phyloP scores from a whole-genome alignment of 352 stramenopile genomes.

The Pythium rhizo-oryzae region DNA sequence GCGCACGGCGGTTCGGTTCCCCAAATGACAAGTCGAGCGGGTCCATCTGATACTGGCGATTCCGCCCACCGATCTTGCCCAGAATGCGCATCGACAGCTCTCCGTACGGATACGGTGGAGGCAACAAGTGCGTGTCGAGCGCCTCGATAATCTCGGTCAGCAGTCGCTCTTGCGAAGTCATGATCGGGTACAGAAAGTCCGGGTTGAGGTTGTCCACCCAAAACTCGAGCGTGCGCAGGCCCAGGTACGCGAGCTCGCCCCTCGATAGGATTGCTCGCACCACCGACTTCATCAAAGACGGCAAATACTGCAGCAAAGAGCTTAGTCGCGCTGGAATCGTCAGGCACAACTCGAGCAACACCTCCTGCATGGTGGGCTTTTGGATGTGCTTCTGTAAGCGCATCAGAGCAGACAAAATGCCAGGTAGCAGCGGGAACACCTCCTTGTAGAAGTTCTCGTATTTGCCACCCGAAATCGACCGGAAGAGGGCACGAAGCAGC shows the following conservation, averaged over 20 bases:
- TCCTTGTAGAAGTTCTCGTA: conserved; percentile 99
- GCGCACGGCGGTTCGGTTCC: conserved; percentile 45
- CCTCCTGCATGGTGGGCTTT: conserved; percentile 86
- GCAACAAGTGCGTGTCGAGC: conserved; percentile 95
- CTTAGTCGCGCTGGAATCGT: conserved; percentile 96
- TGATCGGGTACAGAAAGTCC: conserved; percentile 96
- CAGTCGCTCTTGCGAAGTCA: conserved; percentile 87
- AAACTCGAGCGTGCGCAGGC: conserved; percentile 96
- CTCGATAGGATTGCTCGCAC: conserved; percentile 93
- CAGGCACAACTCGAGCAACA: conserved; percentile 95
- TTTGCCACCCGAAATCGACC: conserved; percentile 96
- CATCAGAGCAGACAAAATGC: conserved; percentile 94
- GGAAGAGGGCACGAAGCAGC: conserved; percentile 94
- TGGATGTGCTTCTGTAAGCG: conserved; percentile 91
- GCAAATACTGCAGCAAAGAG: conserved; percentile 96
- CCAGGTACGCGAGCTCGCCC: conserved; percentile 96
- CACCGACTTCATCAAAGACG: conserved; percentile 95
- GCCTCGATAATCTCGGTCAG: conserved; percentile 96
- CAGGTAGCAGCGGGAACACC: conserved; percentile 93
- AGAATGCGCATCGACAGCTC: conserved; percentile 95
- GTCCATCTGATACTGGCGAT: conserved; percentile 90
- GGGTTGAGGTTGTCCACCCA: conserved; percentile 99
- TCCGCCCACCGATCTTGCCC: conserved; percentile 96
- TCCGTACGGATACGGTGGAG: conserved; percentile 97
- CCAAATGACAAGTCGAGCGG: conserved; percentile 64